Percentiles rank a stretch among this genome's conserved stretches.
These are phyloP conservation scores for Botrytis elliptica DNA, from an alignment of 2,329 filamentous ascomycete species.

Conservation along the genomic window DNA sequence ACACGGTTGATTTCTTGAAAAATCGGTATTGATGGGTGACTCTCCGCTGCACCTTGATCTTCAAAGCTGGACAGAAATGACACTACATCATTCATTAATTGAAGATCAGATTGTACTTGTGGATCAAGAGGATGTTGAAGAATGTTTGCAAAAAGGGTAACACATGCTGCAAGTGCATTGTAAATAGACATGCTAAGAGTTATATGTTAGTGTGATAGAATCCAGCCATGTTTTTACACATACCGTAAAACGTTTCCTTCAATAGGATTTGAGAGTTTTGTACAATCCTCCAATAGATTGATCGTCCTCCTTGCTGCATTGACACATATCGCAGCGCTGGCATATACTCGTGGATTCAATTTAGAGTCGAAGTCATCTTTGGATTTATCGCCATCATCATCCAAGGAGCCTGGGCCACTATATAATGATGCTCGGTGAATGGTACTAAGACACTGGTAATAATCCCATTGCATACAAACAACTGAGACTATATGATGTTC, in stretches of 20 bases:
- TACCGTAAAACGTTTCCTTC: slow-evolving; percentile 23
- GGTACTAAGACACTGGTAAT: slow-evolving; percentile 30
- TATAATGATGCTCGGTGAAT: slow-evolving; percentile 30
- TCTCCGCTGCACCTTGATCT: background rate
- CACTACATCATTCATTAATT: slow-evolving; percentile 77
- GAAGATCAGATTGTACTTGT: slow-evolving; percentile 78
- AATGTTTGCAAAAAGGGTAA: slow-evolving; percentile 92
- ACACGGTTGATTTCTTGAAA: slow-evolving; percentile 15
- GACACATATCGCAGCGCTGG: slow-evolving; percentile 29
- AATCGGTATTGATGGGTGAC: background rate
- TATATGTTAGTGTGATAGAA: background rate
- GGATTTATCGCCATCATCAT: slow-evolving; percentile 15
- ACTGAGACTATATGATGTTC: slow-evolving; percentile 27
- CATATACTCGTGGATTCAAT: slow-evolving; percentile 29
- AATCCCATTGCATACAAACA: slow-evolving; percentile 32
- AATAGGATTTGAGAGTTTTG: slow-evolving; percentile 26
- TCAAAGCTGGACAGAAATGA: slow-evolving; percentile 21
- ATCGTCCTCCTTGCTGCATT: slow-evolving; percentile 30
- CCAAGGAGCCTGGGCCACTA: slow-evolving; percentile 24
- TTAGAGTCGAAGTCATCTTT: slow-evolving; percentile 18
- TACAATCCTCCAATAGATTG: slow-evolving; percentile 25
- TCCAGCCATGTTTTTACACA: background rate
- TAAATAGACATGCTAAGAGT: slow-evolving; percentile 48
- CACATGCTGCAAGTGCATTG: slow-evolving; percentile 87
- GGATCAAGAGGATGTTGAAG: slow-evolving; percentile 88